A percentile compares a stretch with the other conserved stretches of the same genome.
Evolutionary conservation across 2,329 filamentous ascomycete species (phyloP).

Genomic region (Alternaria burnsii): DNA sequence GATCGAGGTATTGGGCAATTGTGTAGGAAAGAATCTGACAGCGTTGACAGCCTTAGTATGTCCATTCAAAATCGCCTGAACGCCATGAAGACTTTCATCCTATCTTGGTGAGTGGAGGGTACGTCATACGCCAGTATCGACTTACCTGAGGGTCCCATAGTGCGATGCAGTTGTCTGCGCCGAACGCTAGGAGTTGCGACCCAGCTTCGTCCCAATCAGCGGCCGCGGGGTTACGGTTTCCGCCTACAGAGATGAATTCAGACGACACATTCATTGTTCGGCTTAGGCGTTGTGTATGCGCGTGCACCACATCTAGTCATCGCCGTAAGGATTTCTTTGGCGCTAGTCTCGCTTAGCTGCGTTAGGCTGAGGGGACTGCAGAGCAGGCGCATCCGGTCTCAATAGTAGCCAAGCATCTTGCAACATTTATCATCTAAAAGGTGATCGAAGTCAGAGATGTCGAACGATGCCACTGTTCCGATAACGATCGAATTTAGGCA

Average conservation of each 20-base stretch:
- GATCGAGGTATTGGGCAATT: conserved; percentile 60
- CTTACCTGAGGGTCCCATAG: conserved; percentile 83
- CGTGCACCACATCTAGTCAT: conserved; percentile 29
- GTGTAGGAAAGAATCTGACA: conserved; percentile 75
- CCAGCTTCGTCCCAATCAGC: conserved; percentile 81
- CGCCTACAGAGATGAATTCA: conserved; percentile 76
- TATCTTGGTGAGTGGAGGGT: conserved; percentile 36
- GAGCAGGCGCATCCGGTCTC: conserved; percentile 14
- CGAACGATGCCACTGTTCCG: conserved; percentile 54
- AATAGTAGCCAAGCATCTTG: neutral
- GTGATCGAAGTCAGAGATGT: conserved; percentile 30
- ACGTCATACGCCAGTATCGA: conserved; percentile 20
- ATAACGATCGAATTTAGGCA: conserved; percentile 78
- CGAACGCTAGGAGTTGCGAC: conserved; percentile 80
- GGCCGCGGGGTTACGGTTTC: conserved; percentile 87
- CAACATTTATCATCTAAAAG: neutral
- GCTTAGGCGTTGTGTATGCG: conserved; percentile 24
- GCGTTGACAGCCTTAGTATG: conserved; percentile 84
- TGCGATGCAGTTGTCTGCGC: conserved; percentile 86
- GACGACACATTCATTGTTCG: conserved; percentile 41
- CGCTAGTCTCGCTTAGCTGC: conserved; percentile 43
- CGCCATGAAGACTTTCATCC: conserved; percentile 62
- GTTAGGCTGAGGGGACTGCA: conserved; percentile 1
- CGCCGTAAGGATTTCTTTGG: conserved; percentile 38
- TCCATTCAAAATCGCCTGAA: conserved; percentile 73